Conservation (phyloP, 768 basidiomycete genomes). For the Trametes elegans region DNA sequence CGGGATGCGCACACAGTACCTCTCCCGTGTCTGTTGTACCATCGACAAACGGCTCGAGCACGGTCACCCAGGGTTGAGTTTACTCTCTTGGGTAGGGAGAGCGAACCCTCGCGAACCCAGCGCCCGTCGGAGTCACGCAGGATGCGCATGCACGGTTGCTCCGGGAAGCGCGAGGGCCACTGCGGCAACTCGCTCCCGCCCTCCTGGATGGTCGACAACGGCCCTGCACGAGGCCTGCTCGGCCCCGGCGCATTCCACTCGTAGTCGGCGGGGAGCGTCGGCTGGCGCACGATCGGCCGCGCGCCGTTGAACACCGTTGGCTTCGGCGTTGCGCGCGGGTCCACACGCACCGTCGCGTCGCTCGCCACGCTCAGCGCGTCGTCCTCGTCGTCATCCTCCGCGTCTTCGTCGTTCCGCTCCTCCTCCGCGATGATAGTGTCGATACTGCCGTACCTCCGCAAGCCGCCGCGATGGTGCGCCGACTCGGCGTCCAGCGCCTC, state of each 20-base stretch:
- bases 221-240: neutral
- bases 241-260: neutral
- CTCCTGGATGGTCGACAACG: slow-evolving; percentile 9
- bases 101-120: slow-evolving; percentile 5
- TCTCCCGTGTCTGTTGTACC: no score
- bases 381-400: neutral
- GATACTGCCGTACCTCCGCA: no score
- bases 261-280: slow-evolving; percentile 6
- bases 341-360: slow-evolving; percentile 4
- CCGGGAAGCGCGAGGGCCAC: neutral
- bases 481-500: neutral
- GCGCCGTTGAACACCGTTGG: slow-evolving; percentile 1
- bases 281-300: slow-evolving; percentile 12
- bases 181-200: neutral
- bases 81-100: no score
- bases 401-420: neutral
- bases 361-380: slow-evolving; percentile 5
- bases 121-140: neutral
- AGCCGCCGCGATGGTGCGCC: neutral
- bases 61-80: no score
- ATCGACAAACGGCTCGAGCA: no score
- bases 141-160: slow-evolving; percentile 1
- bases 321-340: slow-evolving; percentile 8
- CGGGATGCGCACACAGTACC: no score
- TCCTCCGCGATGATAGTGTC: no score